These are phyloP conservation scores for Globisporangium canariense DNA, from an alignment of 352 stramenopile species.

Conservation along the genomic window DNA sequence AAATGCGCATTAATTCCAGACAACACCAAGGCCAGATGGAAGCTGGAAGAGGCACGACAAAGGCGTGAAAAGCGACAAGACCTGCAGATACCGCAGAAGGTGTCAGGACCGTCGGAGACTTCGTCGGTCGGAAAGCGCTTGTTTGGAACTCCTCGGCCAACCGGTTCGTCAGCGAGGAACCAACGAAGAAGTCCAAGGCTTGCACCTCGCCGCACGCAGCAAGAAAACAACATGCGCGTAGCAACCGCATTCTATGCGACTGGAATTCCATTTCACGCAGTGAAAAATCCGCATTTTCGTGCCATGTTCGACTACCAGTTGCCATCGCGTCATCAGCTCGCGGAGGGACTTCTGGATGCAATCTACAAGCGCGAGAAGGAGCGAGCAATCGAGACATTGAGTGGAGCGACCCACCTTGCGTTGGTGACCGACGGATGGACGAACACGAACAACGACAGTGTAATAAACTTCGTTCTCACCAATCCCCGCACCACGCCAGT, in stretches of 20 bases:
- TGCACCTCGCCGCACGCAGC: no score
- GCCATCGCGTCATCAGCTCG: neutral
- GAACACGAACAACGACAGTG: slow-evolving; percentile 19
- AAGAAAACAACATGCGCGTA: neutral
- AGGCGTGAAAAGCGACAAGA: no score
- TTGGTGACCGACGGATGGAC: slow-evolving; percentile 17
- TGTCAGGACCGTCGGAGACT: no score
- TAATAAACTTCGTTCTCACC: slow-evolving; percentile 16
- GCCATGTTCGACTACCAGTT: neutral
- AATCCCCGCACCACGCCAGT: slow-evolving; percentile 12
- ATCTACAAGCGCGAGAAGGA: neutral
- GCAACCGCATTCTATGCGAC: neutral
- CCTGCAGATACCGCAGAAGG: no score
- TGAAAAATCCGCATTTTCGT: slow-evolving; percentile 2
- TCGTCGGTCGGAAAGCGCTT: no score
- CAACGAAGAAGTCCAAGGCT: no score
- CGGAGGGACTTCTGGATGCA: neutral
- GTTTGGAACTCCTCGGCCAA: no score
- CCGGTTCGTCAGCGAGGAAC: no score
- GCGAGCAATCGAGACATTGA: neutral
- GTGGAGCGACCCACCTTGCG: slow-evolving; percentile 3
- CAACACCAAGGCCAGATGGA: no score
- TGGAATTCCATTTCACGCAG: slow-evolving; percentile 1
- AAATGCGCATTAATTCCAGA: no score
- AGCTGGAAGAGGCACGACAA: no score